Evolutionary conservation across 805 yeast species (phyloP).

Genomic region (Candida chilensis): DNA sequence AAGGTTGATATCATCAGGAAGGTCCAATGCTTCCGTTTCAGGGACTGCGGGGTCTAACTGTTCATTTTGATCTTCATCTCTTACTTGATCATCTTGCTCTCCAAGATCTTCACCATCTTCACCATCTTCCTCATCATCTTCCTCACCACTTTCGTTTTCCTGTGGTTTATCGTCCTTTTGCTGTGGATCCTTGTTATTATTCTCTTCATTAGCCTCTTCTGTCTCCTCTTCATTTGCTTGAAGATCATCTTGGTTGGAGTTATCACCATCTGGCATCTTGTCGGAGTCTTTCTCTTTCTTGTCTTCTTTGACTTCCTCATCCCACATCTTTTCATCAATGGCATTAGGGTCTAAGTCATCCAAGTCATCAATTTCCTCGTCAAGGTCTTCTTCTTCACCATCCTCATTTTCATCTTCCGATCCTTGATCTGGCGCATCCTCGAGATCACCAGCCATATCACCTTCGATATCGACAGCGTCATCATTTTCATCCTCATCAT

Average conservation of each 20-base stretch:
- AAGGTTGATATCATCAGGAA: constrained; percentile 87
- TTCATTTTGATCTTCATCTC: constrained; percentile 55
- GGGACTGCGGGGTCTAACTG: constrained; percentile 68
- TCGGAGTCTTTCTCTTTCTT: constrained; percentile 81
- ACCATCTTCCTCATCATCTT: constrained; percentile 17
- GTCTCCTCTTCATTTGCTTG: constrained; percentile 37
- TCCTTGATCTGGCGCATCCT: constrained; percentile 67
- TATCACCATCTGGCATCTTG: constrained; percentile 47
- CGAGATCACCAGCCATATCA: constrained; percentile 92
- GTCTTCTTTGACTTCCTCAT: constrained; percentile 74
- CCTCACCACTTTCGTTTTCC: constrained; percentile 9
- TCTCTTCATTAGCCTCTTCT: constrained; percentile 24
- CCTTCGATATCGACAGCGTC: constrained; percentile 94
- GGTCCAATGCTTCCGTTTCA: constrained; percentile 77
- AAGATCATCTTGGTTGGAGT: constrained; percentile 40
- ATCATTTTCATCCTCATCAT: constrained; percentile 62
- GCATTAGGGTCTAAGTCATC: constrained; percentile 92
- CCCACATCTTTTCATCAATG: constrained; percentile 97
- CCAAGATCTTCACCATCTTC: constrained; percentile 39
- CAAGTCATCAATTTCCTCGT: constrained; percentile 82
- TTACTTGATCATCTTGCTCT: constrained; percentile 74
- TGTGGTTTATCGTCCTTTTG: constrained; percentile 14
- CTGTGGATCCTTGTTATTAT: constrained; percentile 22
- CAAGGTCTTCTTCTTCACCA: constrained; percentile 57
- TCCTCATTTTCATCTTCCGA: constrained; percentile 50